Base-by-base conservation (phyloP, 2,329 filamentous ascomycete species). In the Diaporthe vaccinii region DNA sequence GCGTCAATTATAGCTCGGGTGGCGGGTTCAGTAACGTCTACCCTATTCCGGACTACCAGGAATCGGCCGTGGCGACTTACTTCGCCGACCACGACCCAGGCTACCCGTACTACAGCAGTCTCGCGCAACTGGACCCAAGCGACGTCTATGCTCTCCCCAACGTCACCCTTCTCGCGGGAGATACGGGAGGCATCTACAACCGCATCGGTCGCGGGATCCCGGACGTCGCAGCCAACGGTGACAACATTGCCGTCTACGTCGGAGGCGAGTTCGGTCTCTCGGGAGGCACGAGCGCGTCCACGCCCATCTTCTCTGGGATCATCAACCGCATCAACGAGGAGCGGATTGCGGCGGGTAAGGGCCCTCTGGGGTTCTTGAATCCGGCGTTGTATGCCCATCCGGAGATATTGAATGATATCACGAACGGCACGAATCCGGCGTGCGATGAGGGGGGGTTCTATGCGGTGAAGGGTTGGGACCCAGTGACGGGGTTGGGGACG, bases 251-350 rank as follows among this genome's bases (percentile, higher is more conserved):
- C 14, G 78, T 81, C 1, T 77, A 78, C 8, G 71, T 78, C 9
- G 77, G 79, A 67, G 80, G 78, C 76, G 78, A 5, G 79, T 89
- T 80, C 78, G 77, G 76, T n/a, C 76, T 77, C 9, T 74, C 80
- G 25, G 86, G 85, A n/a, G 90, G 90, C 20, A 90, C 87, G 4
- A 88, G 86, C 39, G 89, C 90, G 46, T 87, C 91, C 0, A 82
- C 89, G 0, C 93, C 93, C 0, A 83, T 90, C 0, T 89, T 90
- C 44, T 88, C 90, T 0, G 89, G 86, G 5, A 85, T 93, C 65
- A 84, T 94, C 51, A 85, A 89, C 1, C 86, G 93, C 4, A 83
- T 93, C 74, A 94, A 94, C 78, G 91, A 93, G 78, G 90, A 89
- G 0, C 84, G 90, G 53, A 81, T 92, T 25, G 82, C 86, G 0